Percentiles rank a stretch among this genome's conserved stretches.
phyloP scores from a whole-genome alignment of 192 early-diverging fungal species.

The Entomortierella beljakovae region DNA sequence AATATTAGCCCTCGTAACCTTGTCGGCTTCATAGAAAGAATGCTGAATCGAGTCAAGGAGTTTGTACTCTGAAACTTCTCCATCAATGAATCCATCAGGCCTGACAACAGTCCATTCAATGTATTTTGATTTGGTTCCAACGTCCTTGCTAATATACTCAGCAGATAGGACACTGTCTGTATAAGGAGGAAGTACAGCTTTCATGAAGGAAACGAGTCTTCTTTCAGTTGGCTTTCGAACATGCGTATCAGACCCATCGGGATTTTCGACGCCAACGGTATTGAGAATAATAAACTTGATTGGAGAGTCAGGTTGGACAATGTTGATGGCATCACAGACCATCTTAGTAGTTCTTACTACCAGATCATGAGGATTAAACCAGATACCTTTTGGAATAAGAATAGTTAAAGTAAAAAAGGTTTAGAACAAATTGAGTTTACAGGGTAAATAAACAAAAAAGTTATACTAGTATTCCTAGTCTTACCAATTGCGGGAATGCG shows the following conservation, averaged over 20 bases:
- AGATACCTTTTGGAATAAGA: constrained; percentile 20
- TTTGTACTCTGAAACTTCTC: constrained; percentile 17
- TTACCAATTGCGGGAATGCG: constrained; percentile 20
- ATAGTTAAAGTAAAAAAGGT: too few relatives aligned
- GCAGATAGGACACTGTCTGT: constrained; percentile 24
- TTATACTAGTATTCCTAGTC: neutral
- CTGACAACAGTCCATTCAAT: constrained; percentile 17
- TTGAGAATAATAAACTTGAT: constrained; percentile 25
- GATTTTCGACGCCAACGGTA: constrained; percentile 24
- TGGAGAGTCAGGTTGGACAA: constrained; percentile 4
- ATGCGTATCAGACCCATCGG: constrained; percentile 21
- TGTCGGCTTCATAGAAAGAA: constrained; percentile 11
- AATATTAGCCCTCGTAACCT: constrained; percentile 26
- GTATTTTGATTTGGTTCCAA: constrained; percentile 6
- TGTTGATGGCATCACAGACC: constrained; percentile 20
- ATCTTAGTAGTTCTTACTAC: constrained; percentile 15
- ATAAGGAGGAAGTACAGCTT: constrained; percentile 4
- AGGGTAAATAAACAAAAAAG: neutral
- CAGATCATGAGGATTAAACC: constrained; percentile 14
- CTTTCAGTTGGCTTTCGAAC: constrained; percentile 9
- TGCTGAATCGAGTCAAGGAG: constrained; percentile 5
- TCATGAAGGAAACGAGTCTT: constrained; percentile 22
- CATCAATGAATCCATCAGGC: constrained; percentile 17
- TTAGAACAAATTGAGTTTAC: neutral
- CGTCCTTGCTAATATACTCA: constrained; percentile 12